Conservation (phyloP, 2,329 filamentous ascomycete genomes). For the Colletotrichum sp. region DNA sequence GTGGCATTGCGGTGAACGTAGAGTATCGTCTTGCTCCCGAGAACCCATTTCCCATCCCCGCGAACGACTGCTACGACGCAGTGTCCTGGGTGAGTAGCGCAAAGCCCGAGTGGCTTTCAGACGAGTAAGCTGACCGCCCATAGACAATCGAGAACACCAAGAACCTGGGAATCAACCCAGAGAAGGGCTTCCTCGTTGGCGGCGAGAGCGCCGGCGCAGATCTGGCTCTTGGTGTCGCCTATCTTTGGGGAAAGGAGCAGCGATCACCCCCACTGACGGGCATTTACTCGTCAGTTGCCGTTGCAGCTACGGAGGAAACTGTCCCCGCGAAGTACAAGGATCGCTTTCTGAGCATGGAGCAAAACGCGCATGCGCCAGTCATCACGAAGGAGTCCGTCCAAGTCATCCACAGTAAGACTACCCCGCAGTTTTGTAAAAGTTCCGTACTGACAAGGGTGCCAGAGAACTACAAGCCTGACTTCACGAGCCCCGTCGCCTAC, state of each 20-base stretch:
- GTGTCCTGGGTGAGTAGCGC: slow-evolving; percentile 26
- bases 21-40: slow-evolving; percentile 33
- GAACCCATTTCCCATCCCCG: slow-evolving; percentile 30
- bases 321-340: slow-evolving; percentile 32
- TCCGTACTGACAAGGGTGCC: background rate
- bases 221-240: slow-evolving; percentile 27
- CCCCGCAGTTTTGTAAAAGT: background rate
- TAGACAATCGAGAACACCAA: slow-evolving; percentile 23
- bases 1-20: slow-evolving; percentile 30
- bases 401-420: slow-evolving; percentile 27
- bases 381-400: slow-evolving; percentile 24
- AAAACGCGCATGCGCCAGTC: slow-evolving; percentile 28
- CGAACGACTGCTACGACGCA: slow-evolving; percentile 32
- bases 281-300: slow-evolving; percentile 27
- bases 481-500: slow-evolving; percentile 27
- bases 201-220: slow-evolving; percentile 33
- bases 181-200: slow-evolving; percentile 28
- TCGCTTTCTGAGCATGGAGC: slow-evolving; percentile 30
- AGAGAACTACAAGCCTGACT: slow-evolving; percentile 31
- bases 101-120: background rate
- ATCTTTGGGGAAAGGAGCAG: slow-evolving; percentile 24
- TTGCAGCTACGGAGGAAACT: slow-evolving; percentile 23
- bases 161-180: slow-evolving; percentile 27
- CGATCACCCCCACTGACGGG: slow-evolving; percentile 29
- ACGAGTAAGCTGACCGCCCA: background rate